phyloP scores from a whole-genome alignment of 805 yeast species.

The Lipomyces yamanashiensis region DNA sequence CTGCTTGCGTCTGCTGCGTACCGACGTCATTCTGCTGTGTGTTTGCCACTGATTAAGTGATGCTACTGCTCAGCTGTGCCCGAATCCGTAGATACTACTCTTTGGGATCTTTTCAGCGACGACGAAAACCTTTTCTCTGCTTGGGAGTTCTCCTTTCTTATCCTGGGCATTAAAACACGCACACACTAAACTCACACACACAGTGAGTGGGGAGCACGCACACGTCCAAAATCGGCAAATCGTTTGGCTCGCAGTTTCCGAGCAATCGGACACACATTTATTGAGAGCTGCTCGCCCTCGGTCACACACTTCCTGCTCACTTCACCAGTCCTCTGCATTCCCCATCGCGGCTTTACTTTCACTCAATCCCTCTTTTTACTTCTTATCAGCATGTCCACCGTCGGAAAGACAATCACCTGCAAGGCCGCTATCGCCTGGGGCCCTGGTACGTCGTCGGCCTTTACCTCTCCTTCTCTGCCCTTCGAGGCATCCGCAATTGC shows the following conservation, averaged over 20 bases:
- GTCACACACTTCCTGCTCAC: not conserved
- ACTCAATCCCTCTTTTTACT: not conserved
- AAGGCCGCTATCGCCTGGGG: constrained; percentile 98
- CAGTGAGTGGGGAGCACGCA: constrained; percentile 8
- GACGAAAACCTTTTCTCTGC: not conserved
- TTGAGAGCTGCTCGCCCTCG: constrained; percentile 6
- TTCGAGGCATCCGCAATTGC: not conserved
- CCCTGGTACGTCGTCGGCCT: constrained; percentile 62
- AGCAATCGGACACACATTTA: not conserved
- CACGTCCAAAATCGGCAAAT: constrained; percentile 8
- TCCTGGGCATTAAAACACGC: not conserved
- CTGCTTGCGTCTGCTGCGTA: constrained; percentile 28
- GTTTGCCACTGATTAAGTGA: not conserved
- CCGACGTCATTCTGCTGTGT: constrained; percentile 24
- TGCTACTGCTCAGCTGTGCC: not conserved
- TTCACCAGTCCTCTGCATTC: too few species aligned
- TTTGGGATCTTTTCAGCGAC: not conserved
- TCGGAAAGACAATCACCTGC: constrained; percentile 64
- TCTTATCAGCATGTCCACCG: constrained; percentile 40
- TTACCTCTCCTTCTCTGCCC: not conserved
- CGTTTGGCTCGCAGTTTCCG: not conserved
- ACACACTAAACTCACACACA: not conserved
- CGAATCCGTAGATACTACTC: not conserved
- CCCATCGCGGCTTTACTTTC: too few species aligned
- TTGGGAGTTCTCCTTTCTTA: constrained; percentile 3